phyloP scores from a whole-genome alignment of 208 protist genomes.

The Crithidia expoeki region DNA sequence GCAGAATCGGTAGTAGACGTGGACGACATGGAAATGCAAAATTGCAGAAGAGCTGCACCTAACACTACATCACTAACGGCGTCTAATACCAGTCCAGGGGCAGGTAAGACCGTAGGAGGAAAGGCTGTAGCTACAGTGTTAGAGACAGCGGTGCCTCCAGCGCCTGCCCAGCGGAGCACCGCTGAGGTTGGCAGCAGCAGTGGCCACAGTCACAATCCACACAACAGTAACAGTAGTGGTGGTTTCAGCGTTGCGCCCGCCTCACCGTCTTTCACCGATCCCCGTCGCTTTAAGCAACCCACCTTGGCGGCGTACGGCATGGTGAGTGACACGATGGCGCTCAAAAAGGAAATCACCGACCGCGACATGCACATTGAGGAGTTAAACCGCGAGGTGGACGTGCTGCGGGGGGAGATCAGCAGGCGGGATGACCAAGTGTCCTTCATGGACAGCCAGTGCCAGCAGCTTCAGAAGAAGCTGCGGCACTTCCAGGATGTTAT shows the following conservation, averaged over 20 bases:
- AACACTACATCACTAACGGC: no score
- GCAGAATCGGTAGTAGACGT: slow-evolving; percentile 24
- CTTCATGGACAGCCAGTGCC: slow-evolving; percentile 32
- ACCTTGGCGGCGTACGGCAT: slow-evolving; percentile 68
- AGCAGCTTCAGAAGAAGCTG: slow-evolving; percentile 29
- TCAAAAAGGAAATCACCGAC: slow-evolving; percentile 63
- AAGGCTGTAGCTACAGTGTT: neutral
- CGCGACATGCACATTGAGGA: slow-evolving; percentile 61
- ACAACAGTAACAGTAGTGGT: slow-evolving; percentile 7
- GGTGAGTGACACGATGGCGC: slow-evolving; percentile 50
- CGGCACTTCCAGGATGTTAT: slow-evolving; percentile 56
- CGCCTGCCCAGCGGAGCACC: slow-evolving; percentile 3
- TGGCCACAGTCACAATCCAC: neutral
- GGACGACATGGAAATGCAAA: slow-evolving; percentile 12
- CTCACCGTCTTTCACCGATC: slow-evolving; percentile 10
- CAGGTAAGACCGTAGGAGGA: neutral
- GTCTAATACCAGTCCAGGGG: no score
- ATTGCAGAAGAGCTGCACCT: no score
- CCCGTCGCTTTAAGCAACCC: slow-evolving; percentile 59
- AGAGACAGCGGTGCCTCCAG: neutral
- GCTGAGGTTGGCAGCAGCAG: slow-evolving; percentile 14
- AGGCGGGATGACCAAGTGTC: slow-evolving; percentile 39
- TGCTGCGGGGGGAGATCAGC: slow-evolving; percentile 32
- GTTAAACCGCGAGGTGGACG: slow-evolving; percentile 31
- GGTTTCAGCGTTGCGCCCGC: neutral